A percentile compares a stretch with the other conserved stretches of the same genome.
Conservation (phyloP, 345 rosid species). For the Eucalyptus sideroxylon region DNA sequence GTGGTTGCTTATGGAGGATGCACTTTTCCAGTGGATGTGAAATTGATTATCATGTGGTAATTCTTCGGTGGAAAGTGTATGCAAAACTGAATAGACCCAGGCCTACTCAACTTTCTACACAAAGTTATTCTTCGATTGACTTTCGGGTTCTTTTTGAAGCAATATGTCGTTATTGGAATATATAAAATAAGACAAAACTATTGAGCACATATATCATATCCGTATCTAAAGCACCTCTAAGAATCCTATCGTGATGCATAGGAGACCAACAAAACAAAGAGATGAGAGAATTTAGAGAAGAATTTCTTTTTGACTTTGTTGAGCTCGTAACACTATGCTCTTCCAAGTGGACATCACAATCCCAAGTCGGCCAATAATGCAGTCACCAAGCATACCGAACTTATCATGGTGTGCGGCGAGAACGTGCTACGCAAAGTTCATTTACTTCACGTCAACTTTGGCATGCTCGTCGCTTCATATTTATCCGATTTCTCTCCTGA, state of each 20-base stretch:
- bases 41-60: background rate
- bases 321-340: background rate
- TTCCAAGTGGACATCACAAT: background rate
- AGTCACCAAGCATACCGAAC: background rate
- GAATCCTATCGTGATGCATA: background rate
- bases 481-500: background rate
- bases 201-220: background rate
- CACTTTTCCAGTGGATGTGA: background rate
- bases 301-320: background rate
- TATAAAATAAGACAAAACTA: background rate
- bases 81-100: background rate
- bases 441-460: background rate
- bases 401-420: background rate
- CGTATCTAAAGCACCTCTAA: background rate
- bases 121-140: background rate
- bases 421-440: background rate
- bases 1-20: background rate
- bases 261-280: background rate
- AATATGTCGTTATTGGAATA: background rate
- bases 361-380: background rate
- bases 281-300: background rate
- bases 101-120: background rate
- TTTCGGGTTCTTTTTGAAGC: background rate
- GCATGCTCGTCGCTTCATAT: background rate
- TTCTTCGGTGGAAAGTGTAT: background rate